A percentile compares a stretch with the other conserved stretches of the same genome.
Conservation (phyloP, 257 asterid species). For the Nicotiana paniculata region DNA sequence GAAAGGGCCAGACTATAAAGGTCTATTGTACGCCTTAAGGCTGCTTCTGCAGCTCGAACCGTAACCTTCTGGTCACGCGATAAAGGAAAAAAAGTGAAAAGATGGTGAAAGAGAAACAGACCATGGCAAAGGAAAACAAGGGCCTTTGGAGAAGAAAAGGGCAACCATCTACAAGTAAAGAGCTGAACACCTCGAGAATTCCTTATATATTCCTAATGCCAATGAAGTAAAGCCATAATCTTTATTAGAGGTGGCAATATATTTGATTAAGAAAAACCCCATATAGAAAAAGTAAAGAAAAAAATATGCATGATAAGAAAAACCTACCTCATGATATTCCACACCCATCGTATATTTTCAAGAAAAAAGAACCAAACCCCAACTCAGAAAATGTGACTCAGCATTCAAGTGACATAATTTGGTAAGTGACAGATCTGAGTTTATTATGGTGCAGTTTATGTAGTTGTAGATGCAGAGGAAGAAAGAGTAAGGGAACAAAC, state of each 20-base stretch:
- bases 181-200: conserved; percentile 74
- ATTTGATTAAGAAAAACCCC: not conserved
- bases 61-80: no score
- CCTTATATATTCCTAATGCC: conserved; percentile 49
- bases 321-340: conserved; percentile 60
- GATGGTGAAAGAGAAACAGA: conserved; percentile 29
- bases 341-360: conserved; percentile 45
- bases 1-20: fast-evolving
- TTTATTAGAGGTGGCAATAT: not conserved
- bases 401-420: conserved; percentile 8
- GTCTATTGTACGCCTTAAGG: no score
- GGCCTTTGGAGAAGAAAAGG: conserved; percentile 79
- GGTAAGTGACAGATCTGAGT: not conserved
- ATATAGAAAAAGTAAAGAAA: not conserved
- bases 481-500: not conserved
- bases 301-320: not conserved
- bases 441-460: not conserved
- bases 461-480: not conserved
- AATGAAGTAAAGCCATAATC: not conserved
- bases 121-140: conserved; percentile 98
- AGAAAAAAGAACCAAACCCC: not conserved
- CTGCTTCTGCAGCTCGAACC: no score
- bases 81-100: not conserved
- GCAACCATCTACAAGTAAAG: conserved; percentile 92
- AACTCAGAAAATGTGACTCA: conserved; percentile 9